Evolutionary conservation across 1,284 basidiomycete genomes (phyloP).

Genomic region (Sporisorium exsertum): DNA sequence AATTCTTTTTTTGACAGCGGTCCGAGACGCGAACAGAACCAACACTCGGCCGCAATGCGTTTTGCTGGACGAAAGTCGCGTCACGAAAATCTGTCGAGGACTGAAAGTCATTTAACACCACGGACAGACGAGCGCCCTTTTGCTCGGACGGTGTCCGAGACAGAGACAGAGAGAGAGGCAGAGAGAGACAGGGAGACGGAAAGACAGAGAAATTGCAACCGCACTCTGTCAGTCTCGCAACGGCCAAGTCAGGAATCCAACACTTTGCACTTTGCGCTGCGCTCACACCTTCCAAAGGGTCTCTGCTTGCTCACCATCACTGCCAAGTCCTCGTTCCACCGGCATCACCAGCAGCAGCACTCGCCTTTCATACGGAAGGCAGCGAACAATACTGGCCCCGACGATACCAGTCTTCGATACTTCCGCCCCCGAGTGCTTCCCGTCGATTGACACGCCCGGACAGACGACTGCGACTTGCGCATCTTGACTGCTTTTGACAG

Average conservation of each 20-base stretch:
- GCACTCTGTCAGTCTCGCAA: not conserved
- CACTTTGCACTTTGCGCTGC: not conserved
- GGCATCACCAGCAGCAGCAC: not conserved
- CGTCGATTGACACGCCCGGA: not conserved
- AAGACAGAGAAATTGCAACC: not conserved
- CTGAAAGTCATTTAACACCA: constrained; percentile 39
- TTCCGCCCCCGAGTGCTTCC: not conserved
- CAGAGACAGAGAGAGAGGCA: too few relatives aligned
- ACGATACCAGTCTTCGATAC: too few relatives aligned
- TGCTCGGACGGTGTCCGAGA: too few relatives aligned
- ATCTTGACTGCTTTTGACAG: not conserved
- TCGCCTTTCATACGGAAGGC: not conserved
- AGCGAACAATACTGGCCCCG: not conserved
- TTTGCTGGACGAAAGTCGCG: constrained; percentile 19
- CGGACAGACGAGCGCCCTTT: constrained; percentile 1
- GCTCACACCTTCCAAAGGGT: not conserved
- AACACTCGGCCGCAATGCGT: constrained; percentile 32
- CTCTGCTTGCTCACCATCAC: constrained; percentile 2
- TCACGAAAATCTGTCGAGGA: constrained; percentile 26
- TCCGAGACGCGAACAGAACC: constrained; percentile 3
- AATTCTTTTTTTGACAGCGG: not conserved
- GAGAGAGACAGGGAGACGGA: constrained; percentile 1
- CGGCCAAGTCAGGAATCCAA: not conserved
- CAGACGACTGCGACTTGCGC: not conserved
- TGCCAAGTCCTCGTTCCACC: not conserved